Base-by-base conservation (phyloP, 352 stramenopile genomes). In the Phytopythium kandeliae region DNA sequence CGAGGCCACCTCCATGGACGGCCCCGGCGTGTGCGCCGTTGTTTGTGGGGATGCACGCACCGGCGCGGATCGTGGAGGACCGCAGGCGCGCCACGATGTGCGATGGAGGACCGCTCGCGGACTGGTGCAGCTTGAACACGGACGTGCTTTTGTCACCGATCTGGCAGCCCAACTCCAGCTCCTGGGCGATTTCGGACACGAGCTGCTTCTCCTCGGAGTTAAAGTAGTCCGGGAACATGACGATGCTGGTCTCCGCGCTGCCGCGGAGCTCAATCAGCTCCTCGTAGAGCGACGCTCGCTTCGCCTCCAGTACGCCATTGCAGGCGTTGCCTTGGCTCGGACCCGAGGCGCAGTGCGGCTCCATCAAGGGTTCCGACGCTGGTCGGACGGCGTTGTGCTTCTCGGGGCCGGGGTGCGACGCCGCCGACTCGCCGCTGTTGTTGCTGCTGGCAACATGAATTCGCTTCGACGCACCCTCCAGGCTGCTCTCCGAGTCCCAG, bases 201-300 rank as follows among this genome's bases (percentile, higher is more conserved):
- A 86, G 61, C 1, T 59, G 53, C 38, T 86, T 85, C 41, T 90
- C 76, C 2, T 83, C 64, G 7, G 54, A 46, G 7, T 58, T 68
- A 12, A 90, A 74, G 38, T 88, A 90, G 31, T 88, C 77, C 0
- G 79, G 79, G 41, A 88, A 90, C 37, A 83, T 69, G 22, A 60
- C 66, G 47, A 90, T 81, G 21, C 74, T 73, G 8, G 59, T 44
- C 12, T 88, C 77, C 17, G 37, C 43, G 48, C 71, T 75, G 1
- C 41, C 42, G 24, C 60, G 60, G 48, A 90, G 87, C 50, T 88
- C 76, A 19, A 67, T 55, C 16, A 90, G 67, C 52, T 90, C 79
- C 50, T 90, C 66, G 26, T 62, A 70, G 13, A 89, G 43, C 5
- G 78, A 79, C 21, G 63, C 55, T 1, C 65, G 55, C 48, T 77